A percentile compares a stretch with the other conserved stretches of the same genome.
phyloP scores from a whole-genome alignment of 306 rosid genomes.

The Cucumis hystrix region DNA sequence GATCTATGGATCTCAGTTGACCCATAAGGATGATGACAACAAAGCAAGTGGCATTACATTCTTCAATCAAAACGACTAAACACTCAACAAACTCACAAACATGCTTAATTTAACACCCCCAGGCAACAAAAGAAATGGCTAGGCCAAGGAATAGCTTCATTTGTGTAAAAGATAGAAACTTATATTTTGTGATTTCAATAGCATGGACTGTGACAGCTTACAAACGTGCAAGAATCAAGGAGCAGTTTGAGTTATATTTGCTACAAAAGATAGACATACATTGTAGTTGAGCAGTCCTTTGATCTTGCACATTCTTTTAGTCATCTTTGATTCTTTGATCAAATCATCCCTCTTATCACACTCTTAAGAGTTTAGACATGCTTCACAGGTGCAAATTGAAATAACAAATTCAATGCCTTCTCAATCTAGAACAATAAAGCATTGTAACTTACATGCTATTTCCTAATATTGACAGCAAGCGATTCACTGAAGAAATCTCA shows the following conservation, averaged over 20 bases:
- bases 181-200: neutral
- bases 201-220: neutral
- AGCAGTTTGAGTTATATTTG: neutral
- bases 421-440: neutral
- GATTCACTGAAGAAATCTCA: neutral
- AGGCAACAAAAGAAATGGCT: neutral
- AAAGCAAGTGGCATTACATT: neutral
- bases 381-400: neutral
- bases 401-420: neutral
- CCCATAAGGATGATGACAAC: neutral
- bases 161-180: neutral
- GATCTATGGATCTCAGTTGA: neutral
- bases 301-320: slow-evolving; percentile 4
- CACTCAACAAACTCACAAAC: neutral
- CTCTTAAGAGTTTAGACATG: neutral
- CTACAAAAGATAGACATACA: neutral
- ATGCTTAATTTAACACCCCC: neutral
- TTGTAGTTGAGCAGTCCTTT: neutral
- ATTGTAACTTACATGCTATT: neutral
- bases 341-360: neutral
- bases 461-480: neutral
- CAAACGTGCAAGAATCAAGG: neutral
- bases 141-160: neutral
- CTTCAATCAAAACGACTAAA: neutral
- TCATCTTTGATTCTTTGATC: neutral